Evolutionary conservation across 2,329 filamentous ascomycete genomes (phyloP), one percentile per base, ranked within the genome.

Genomic region (Fusarium fujikuroi): DNA sequence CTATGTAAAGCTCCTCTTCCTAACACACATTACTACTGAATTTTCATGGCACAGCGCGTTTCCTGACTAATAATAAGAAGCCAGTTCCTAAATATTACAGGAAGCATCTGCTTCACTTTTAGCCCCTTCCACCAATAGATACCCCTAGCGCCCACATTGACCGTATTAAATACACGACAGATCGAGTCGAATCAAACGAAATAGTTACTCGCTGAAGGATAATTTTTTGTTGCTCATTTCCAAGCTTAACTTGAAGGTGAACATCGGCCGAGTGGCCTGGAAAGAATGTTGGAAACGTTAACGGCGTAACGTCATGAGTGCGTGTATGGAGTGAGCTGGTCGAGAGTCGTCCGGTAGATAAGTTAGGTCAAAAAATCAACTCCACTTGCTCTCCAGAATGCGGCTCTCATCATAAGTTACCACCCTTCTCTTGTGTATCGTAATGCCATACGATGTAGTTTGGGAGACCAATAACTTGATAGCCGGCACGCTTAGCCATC

Each of bases 401-500:
- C 39, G 39, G 66, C 40, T 43, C 61, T 66, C 84, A 89, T 76
- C 84, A 89, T 76, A 84, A 80, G 81, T 98, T 98, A 39, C 95
- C 94, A 39, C 91, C 89, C 87, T 98, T 97, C 86, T 99, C 96
- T 63, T 95, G 91, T 5, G 96, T 99, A 82, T 99, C 96, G 78
- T 97, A 93, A 81, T 99, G 96, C 96, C 96, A 99, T 66, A 99
- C 95, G 57, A 99, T 92, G 81, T 99, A 99, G 82, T 99, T 99
- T 46, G 95, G 96, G 63, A 99, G 86, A 50, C 96, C 96, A 76
- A 94, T 90, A 32, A 99, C 96, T 79, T 94, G 89, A 81, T 98
- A 98, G 49, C 96, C 96, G 23, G 96, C 96, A 72, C 95, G 89
- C 85, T 97, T 98, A 67, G 96, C 96, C 96, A 99, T 99, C 83